Evolutionary conservation across 2,329 filamentous ascomycete genomes (phyloP).

Genomic region (Aspergillus bombycis): DNA sequence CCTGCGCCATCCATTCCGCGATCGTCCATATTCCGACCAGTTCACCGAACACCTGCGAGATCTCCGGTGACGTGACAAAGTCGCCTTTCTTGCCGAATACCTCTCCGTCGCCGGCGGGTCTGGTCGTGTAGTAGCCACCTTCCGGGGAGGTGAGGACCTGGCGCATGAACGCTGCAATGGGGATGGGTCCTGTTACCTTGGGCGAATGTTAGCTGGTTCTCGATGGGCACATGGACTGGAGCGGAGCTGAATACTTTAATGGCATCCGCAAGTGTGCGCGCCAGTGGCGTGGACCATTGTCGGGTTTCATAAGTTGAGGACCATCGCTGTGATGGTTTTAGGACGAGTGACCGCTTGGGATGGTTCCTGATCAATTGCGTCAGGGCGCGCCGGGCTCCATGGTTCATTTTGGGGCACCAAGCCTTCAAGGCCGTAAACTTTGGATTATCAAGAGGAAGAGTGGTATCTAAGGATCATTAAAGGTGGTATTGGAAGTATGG

Average conservation of each 20-base stretch:
- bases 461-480: neutral
- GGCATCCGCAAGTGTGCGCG: constrained; percentile 81
- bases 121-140: constrained; percentile 90
- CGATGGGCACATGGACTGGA: constrained; percentile 12
- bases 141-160: constrained; percentile 92
- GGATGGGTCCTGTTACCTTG: constrained; percentile 83
- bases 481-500: neutral
- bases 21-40: constrained; percentile 93
- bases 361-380: constrained; percentile 29
- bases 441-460: too few relatives aligned
- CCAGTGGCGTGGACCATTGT: constrained; percentile 89
- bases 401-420: constrained; percentile 29
- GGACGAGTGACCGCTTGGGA: constrained; percentile 19
- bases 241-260: constrained; percentile 66
- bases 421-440: neutral
- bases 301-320: constrained; percentile 48
- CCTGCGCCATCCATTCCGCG: constrained; percentile 94
- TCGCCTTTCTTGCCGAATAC: constrained; percentile 93
- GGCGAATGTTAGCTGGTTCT: neutral
- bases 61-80: constrained; percentile 96
- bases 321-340: constrained; percentile 30
- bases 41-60: constrained; percentile 96
- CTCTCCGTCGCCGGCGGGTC: constrained; percentile 69
- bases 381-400: constrained; percentile 31
- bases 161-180: constrained; percentile 94